phyloP scores from a whole-genome alignment of 441 rosid species.

The Theobroma grandiflorum region DNA sequence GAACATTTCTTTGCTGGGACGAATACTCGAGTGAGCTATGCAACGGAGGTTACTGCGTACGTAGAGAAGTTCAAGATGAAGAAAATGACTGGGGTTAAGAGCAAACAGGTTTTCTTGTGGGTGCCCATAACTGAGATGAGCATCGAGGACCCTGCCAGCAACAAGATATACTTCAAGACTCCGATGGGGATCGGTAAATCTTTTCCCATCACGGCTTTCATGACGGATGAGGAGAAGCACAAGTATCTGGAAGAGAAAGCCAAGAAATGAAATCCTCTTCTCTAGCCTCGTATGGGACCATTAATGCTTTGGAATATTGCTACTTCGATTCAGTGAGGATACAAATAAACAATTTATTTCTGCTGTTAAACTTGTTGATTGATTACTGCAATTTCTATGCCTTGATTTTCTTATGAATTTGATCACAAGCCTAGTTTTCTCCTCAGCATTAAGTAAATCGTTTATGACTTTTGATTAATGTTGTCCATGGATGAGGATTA shows the following conservation, averaged over 20 bases:
- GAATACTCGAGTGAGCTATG: constrained; percentile 71
- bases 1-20: constrained; percentile 81
- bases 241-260: constrained; percentile 45
- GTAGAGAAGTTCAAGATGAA: constrained; percentile 87
- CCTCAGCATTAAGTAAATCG: too few relatives aligned
- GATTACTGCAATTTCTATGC: not conserved
- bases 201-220: constrained; percentile 70
- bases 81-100: constrained; percentile 91
- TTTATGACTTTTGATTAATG: too few relatives aligned
- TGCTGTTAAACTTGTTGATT: not conserved
- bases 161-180: constrained; percentile 76
- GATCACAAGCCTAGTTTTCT: not conserved
- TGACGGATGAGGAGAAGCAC: constrained; percentile 76
- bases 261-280: not conserved
- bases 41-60: constrained; percentile 76
- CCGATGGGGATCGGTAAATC: constrained; percentile 95
- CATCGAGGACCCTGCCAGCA: constrained; percentile 56
- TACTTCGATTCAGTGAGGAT: not conserved
- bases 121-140: constrained; percentile 89
- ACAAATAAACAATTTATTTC: not conserved
- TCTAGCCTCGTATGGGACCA: not conserved
- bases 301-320: not conserved
- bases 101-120: constrained; percentile 88
- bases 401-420: not conserved
- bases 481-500: not conserved